phyloP scores from a whole-genome alignment of 495 filamentous ascomycete species.

The Neurospora sp. region DNA sequence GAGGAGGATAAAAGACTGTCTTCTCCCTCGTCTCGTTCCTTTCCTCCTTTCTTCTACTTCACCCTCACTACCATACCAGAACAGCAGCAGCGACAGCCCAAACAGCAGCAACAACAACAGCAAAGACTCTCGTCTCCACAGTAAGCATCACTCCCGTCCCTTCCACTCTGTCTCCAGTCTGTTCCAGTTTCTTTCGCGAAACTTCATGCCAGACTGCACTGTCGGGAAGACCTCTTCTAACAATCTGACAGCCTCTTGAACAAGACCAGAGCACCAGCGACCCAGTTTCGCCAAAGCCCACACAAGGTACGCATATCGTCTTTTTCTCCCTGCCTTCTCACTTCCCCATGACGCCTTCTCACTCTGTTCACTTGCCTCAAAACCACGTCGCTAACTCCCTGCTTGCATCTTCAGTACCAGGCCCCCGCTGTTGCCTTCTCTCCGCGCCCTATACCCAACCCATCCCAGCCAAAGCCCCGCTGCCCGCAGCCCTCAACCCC shows the following conservation, averaged over 20 bases:
- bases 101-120: not conserved
- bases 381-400: not conserved
- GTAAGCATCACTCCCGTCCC: not conserved
- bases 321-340: not conserved
- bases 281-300: not conserved
- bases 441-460: not conserved
- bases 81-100: not conserved
- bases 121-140: not conserved
- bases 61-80: not conserved
- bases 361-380: not conserved
- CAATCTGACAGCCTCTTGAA: not conserved
- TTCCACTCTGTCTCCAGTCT: not conserved
- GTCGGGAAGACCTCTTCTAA: not conserved
- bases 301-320: not conserved
- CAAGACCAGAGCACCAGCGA: not conserved
- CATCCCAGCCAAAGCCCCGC: not conserved
- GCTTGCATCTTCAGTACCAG: not conserved
- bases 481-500: not conserved
- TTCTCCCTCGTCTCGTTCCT: not conserved
- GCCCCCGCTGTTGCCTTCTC: not conserved
- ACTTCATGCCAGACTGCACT: not conserved
- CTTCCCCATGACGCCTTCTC: not conserved
- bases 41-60: not conserved
- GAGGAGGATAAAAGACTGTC: not conserved
- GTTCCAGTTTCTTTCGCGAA: not conserved